A percentile compares a stretch with the other conserved stretches of the same genome.
These are phyloP conservation scores for Megacollybia marginata DNA, from an alignment of 768 basidiomycete genomes.

Conservation along the genomic window DNA sequence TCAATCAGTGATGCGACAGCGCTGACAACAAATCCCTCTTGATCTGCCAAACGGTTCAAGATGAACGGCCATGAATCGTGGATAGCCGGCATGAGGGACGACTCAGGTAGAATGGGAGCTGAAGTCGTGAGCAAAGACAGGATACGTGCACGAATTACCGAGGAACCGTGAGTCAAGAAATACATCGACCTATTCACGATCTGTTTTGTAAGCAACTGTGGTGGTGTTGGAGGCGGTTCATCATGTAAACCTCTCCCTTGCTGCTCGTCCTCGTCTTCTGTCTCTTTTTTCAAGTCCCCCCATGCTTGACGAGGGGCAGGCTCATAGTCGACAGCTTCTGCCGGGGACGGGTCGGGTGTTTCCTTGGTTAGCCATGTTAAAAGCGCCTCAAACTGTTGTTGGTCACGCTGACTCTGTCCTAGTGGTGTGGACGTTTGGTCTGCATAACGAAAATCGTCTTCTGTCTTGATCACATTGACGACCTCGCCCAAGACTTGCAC, in stretches of 20 bases:
- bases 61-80: slow-evolving; percentile 95
- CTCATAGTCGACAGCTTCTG: slow-evolving; percentile 45
- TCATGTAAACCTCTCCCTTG: slow-evolving; percentile 32
- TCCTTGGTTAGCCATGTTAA: slow-evolving; percentile 59
- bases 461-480: slow-evolving; percentile 64
- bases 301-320: slow-evolving; percentile 54
- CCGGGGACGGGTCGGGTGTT: slow-evolving; percentile 20
- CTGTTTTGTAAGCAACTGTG: slow-evolving; percentile 72
- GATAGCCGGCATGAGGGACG: slow-evolving; percentile 74
- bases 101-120: slow-evolving; percentile 63
- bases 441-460: slow-evolving; percentile 25
- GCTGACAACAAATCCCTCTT: slow-evolving; percentile 72
- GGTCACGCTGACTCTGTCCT: slow-evolving; percentile 16
- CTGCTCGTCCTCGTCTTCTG: slow-evolving; percentile 15
- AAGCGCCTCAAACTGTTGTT: slow-evolving; percentile 40
- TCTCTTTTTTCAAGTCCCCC: slow-evolving; percentile 29
- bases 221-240: slow-evolving; percentile 50
- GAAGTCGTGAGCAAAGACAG: slow-evolving; percentile 68
- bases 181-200: slow-evolving; percentile 84
- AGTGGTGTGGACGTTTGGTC: slow-evolving; percentile 11
- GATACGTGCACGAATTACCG: slow-evolving; percentile 80
- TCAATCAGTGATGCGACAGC: slow-evolving; percentile 74
- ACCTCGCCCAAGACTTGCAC: slow-evolving; percentile 85
- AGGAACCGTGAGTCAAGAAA: slow-evolving; percentile 87
- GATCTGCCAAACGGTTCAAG: slow-evolving; percentile 70